Conservation (phyloP, 129 eudicot genomes). For the Oenanthe sinensis region DNA sequence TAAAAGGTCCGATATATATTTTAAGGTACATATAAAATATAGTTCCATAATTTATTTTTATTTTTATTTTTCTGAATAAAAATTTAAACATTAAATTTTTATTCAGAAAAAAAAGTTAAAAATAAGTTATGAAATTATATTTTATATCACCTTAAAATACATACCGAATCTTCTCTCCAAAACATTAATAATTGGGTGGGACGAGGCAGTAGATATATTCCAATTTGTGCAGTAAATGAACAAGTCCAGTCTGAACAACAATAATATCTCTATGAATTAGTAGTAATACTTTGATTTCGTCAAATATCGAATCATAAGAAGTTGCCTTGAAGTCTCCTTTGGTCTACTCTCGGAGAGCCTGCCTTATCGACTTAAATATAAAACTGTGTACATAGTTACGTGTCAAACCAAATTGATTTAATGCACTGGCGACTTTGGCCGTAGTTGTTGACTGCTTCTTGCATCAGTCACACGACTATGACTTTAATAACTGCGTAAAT, state of each 20-base stretch:
- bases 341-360: conserved; percentile 8
- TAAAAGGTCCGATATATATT: too few species aligned
- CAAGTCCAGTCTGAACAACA: not conserved
- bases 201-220: not conserved
- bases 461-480: not conserved
- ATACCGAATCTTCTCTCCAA: too few species aligned
- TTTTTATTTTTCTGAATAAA: too few species aligned
- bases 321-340: conserved; percentile 24
- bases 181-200: too few species aligned
- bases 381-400: conserved; percentile 11
- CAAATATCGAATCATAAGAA: conserved; percentile 15
- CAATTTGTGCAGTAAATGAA: not conserved
- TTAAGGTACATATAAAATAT: too few species aligned
- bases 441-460: conserved; percentile 26
- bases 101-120: too few species aligned
- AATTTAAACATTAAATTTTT: too few species aligned
- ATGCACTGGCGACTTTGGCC: conserved; percentile 19
- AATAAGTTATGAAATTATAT: too few species aligned
- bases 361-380: not conserved
- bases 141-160: too few species aligned
- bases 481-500: not conserved
- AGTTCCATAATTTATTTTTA: too few species aligned
- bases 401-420: conserved; percentile 23
- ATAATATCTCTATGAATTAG: not conserved
- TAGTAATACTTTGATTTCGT: not conserved